phyloP scores from a whole-genome alignment of 1,139 yeast species.

The Debaryomycetaceae sp. region DNA sequence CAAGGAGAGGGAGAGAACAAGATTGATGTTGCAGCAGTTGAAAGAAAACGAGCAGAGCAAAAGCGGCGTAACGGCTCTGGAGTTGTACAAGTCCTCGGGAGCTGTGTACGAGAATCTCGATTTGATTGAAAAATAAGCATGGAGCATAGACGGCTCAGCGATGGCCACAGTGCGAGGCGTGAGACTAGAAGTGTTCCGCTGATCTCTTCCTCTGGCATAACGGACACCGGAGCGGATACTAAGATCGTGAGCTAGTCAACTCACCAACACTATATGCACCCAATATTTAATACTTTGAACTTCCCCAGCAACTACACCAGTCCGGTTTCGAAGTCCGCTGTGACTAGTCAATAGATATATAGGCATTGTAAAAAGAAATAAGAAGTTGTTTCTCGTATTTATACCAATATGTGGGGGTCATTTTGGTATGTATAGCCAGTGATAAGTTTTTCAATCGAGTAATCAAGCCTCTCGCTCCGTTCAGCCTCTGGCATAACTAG shows the following conservation, averaged over 20 bases:
- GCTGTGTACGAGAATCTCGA: slow-evolving; percentile 45
- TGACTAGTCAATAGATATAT: background rate
- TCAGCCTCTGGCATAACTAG: too few relatives aligned
- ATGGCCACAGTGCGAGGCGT: background rate
- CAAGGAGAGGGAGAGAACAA: slow-evolving; percentile 46
- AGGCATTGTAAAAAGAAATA: background rate
- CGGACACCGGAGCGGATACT: background rate
- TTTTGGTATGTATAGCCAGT: too few relatives aligned
- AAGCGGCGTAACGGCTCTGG: slow-evolving; percentile 42
- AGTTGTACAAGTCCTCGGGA: slow-evolving; percentile 43
- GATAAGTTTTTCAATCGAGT: too few relatives aligned
- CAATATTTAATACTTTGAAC: background rate
- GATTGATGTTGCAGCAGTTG: slow-evolving; percentile 46
- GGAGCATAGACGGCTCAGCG: background rate
- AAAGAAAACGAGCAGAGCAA: slow-evolving; percentile 40
- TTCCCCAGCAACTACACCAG: background rate
- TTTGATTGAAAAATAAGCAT: slow-evolving; percentile 26
- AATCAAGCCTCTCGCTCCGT: too few relatives aligned
- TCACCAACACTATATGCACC: background rate
- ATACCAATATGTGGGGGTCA: too few relatives aligned
- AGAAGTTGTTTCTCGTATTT: background rate
- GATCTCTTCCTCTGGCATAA: background rate
- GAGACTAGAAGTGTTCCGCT: background rate
- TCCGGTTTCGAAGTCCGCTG: background rate
- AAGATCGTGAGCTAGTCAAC: background rate